Evolutionary conservation across 345 rosid genomes (phyloP), one percentile per base, ranked within the genome.

Genomic region (Alliaria petiolata): DNA sequence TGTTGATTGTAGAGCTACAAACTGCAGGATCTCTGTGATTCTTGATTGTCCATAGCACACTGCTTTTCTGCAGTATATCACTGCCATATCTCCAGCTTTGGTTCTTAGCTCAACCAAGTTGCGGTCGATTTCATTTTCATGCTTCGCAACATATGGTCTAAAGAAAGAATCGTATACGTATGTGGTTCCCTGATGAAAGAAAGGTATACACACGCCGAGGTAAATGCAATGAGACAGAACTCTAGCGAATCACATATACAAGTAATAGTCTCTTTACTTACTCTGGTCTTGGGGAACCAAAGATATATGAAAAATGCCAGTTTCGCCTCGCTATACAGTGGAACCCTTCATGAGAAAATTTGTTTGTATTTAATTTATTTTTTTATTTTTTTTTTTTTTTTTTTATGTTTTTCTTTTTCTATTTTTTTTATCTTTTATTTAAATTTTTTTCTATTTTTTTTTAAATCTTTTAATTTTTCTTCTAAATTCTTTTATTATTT

Each of bases 271-370:
- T 28, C 4, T 45, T 51, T 28, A 49, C 85, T 39, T 81, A 90
- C 96, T 67, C 78, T 87, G 17, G 98, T 87, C 80, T 84, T 81
- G 0, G 87, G 89, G 64, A 84, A 83, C 96, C 97, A 87, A 39
- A 93, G 85, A 64, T 91, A 89, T 69, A 91, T 46, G 69, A 87
- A 79, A 49, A 89, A 81, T 35, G 92, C 95, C 80, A 93, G 72
- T 69, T 91, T 89, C 38, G 89, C 97, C 73, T 89, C 97, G 31
- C 81, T 72, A 65, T 90, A 89, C 82, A 90, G 69, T 1, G 95
- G 96, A 50, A 93, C 77, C 93, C 97, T 90, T 66, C 26, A 77
- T 17, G 63, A n/a, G n/a, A n/a, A n/a, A n/a, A n/a, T n/a, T n/a
- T n/a, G n/a, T n/a, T n/a, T n/a, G n/a, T n/a, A n/a, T n/a, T n/a